Conservation (phyloP, 345 rosid genomes). For the Adansonia digitata region DNA sequence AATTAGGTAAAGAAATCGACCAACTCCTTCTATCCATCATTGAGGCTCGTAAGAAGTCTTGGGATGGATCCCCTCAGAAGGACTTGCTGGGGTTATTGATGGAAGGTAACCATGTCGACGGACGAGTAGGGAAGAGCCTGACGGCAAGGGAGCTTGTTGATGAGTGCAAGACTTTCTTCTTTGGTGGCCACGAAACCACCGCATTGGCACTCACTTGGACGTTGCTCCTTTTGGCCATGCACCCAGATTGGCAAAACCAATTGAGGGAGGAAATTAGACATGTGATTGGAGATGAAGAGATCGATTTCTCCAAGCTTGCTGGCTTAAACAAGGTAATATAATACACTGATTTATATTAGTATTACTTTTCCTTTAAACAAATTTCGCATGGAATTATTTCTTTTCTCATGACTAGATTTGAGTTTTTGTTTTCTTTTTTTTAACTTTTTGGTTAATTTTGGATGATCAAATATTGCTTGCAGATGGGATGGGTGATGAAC, state of each 20-base stretch:
- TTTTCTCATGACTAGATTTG: background rate
- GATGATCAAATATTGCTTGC: slow-evolving; percentile 16
- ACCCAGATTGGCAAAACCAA: slow-evolving; percentile 75
- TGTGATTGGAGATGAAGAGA: slow-evolving; percentile 50
- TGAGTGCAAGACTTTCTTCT: slow-evolving; percentile 95
- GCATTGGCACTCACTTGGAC: slow-evolving; percentile 88
- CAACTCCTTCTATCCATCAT: slow-evolving; percentile 53
- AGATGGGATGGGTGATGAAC: slow-evolving; percentile 93
- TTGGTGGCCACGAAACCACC: slow-evolving; percentile 92
- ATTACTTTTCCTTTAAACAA: background rate
- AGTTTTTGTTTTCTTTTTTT: no score
- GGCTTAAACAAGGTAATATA: slow-evolving; percentile 72
- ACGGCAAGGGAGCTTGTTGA: slow-evolving; percentile 63
- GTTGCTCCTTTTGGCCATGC: slow-evolving; percentile 62
- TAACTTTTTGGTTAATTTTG: no score
- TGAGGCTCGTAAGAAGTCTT: slow-evolving; percentile 32
- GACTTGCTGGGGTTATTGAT: slow-evolving; percentile 67
- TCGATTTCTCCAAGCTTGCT: slow-evolving; percentile 61
- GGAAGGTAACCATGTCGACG: slow-evolving; percentile 29
- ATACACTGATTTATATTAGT: background rate
- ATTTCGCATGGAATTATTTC: background rate
- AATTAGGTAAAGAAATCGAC: slow-evolving; percentile 73
- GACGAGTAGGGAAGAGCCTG: slow-evolving; percentile 35
- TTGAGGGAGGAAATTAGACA: slow-evolving; percentile 72
- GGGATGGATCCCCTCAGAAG: slow-evolving; percentile 11